Evolutionary conservation across 345 rosid species (phyloP), one percentile per base, ranked within the genome.

Genomic region (Viola odorata): DNA sequence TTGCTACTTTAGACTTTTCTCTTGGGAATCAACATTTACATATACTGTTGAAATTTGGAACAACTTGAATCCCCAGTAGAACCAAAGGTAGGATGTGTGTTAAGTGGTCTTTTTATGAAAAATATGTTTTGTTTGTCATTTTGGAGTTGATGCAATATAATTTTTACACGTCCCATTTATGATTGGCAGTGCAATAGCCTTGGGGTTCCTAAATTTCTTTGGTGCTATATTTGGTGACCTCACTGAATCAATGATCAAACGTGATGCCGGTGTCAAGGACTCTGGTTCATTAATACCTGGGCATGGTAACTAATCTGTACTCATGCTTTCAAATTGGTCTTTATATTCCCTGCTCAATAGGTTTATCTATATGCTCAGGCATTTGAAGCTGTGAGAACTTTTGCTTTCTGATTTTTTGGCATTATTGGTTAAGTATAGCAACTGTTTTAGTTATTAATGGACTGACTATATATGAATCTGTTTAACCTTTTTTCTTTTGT

Each of bases 241-340:
- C 60, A 89, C 84, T 5, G 98, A 89, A 69, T 89, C 96, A 15
- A 84, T 89, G 92, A 92, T 92, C 82, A 92, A 92, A 72, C 92
- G 96, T 23, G 98, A 92, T 69, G 98, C 98, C 0, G 98, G 98
- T 14, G 96, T 92, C 63, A 92, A 92, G 77, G 96, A 89, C 74
- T 92, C 96, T 5, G 98, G 98, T 13, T 82, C 98, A 50, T 86
- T 89, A 57, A 92, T 92, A 64, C 96, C 98, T 54, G 98, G 96
- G 47, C 96, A 92, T 15, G 96, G 96, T 92, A 84, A 70, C 50
- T 23, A 48, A 40, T 14, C 59, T 42, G 45, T 42, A 8, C 64
- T 50, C 15, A 23, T 23, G 10, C 10, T 57, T 11, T 6, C 32
- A 23, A 23, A 23, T 23, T 23, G 32, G 32, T 23, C 2, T 23